phyloP scores from a whole-genome alignment of 208 protist genomes.

The Crithidia fasciculata region DNA sequence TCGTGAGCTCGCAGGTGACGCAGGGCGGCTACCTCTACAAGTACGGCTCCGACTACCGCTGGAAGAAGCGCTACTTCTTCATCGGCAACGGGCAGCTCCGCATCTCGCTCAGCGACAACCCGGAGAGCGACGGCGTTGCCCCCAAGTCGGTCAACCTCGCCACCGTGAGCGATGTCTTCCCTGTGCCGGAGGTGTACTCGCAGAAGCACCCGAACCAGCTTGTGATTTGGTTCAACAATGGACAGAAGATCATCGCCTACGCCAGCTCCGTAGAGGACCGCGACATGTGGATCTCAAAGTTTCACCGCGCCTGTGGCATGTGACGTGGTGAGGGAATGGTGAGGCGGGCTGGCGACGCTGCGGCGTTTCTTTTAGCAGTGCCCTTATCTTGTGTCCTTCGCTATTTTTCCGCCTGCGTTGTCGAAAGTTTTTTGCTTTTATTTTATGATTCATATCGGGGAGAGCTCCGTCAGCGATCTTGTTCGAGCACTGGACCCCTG shows the following conservation, averaged over 20 bases:
- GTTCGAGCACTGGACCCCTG: too few species aligned
- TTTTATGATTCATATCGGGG: too few species aligned
- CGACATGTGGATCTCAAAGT: conserved; percentile 86
- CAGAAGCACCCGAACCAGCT: conserved; percentile 86
- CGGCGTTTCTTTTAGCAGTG: too few species aligned
- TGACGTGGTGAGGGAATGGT: conserved; percentile 22
- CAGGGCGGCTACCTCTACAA: conserved; percentile 84
- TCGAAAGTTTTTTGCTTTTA: too few species aligned
- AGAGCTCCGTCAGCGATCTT: too few species aligned
- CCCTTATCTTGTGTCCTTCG: too few species aligned
- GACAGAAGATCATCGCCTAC: conserved; percentile 88
- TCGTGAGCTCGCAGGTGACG: conserved; percentile 59
- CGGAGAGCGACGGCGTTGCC: conserved; percentile 70
- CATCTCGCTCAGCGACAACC: conserved; percentile 81
- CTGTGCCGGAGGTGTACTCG: conserved; percentile 85
- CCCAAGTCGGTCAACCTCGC: conserved; percentile 79
- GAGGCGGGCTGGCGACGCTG: neutral
- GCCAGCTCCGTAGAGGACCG: conserved; percentile 71
- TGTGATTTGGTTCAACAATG: conserved; percentile 91
- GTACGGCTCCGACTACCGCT: conserved; percentile 86
- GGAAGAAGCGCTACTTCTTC: conserved; percentile 88
- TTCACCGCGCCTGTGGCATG: conserved; percentile 86
- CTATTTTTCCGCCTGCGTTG: too few species aligned
- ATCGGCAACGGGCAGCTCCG: conserved; percentile 72
- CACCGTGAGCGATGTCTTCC: conserved; percentile 83